Base-by-base conservation (phyloP, 106 monocot genomes). In the Ottelia alismoides region DNA sequence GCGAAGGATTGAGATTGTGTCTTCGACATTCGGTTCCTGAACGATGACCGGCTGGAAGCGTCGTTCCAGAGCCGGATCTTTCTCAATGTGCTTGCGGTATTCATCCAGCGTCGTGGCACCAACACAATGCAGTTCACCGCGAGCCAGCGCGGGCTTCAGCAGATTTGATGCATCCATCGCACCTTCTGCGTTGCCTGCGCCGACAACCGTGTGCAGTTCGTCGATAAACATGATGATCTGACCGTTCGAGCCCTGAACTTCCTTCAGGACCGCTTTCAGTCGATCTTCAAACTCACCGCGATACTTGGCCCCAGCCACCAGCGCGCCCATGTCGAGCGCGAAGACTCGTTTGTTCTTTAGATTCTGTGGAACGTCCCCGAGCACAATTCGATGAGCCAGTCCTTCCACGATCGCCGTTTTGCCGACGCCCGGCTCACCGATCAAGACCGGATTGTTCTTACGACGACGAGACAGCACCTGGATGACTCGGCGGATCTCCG, bases 381-480 rank as follows among this genome's bases (percentile, higher is more conserved):
- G 46, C 20, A 84, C 67, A 6, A 84, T 71, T 24, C 84, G 49
- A 53, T 84, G 84, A 1, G 84, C 78, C 9, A 84, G 58, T 2
- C 84, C 84, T 47, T 84, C 84, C 0, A 84, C 78, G 3, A 84
- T 72, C 0, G 84, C 78, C 0, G 84, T 84, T 60, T 78, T n/a
- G n/a, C n/a, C n/a, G n/a, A n/a, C n/a, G n/a, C n/a, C n/a, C n/a
- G n/a, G n/a, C n/a, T n/a, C n/a, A n/a, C n/a, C n/a, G n/a, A n/a
- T n/a, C n/a, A n/a, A n/a, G n/a, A n/a, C n/a, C n/a, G n/a, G n/a
- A n/a, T 78, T 55, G 30, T 55, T 55, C 55, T 55, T 84, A 3
- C 75, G 78, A 20, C 64, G 40, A 40, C 78, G 55, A 0, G 79
- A 78, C 0, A 83, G 58, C 26, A 68, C 74, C 19, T 74, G 51